Percentiles rank a stretch among this genome's conserved stretches.
phyloP scores from a whole-genome alignment of 257 asterid genomes.

The Ilex aquifolium region DNA sequence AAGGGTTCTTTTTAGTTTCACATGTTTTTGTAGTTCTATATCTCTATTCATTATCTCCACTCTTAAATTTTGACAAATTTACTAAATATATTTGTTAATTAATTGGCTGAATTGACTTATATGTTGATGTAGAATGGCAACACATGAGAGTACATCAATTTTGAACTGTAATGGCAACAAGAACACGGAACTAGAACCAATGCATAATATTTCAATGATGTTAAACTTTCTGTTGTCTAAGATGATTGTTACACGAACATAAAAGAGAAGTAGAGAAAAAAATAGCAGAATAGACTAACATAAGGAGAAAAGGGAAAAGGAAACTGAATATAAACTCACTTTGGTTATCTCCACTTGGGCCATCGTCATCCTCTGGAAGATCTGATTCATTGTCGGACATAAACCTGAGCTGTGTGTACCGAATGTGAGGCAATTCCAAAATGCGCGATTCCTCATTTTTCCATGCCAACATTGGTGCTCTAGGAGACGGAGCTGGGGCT shows the following conservation, averaged over 20 bases:
- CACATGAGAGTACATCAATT: no score
- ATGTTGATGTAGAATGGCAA: no score
- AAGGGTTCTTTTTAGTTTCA: neutral
- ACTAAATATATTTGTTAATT: no score
- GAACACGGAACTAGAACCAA: no score
- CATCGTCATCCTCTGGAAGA: slow-evolving; percentile 42
- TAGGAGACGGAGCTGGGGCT: slow-evolving; percentile 58
- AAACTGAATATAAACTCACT: slow-evolving; percentile 24
- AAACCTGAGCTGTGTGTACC: slow-evolving; percentile 52
- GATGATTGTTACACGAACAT: neutral
- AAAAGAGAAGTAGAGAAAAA: neutral
- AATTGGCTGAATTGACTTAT: no score
- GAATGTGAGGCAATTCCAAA: slow-evolving; percentile 41
- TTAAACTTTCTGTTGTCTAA: no score
- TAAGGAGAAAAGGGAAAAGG: neutral
- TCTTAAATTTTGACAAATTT: no score
- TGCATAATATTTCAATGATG: no score
- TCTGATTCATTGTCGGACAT: slow-evolving; percentile 43
- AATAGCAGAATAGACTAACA: neutral
- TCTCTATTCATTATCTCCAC: no score
- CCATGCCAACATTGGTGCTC: slow-evolving; percentile 35
- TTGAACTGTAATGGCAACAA: no score
- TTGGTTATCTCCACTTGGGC: slow-evolving; percentile 29
- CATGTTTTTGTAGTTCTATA: no score
- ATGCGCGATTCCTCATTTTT: slow-evolving; percentile 38